Base-by-base conservation (phyloP, 2,329 filamentous ascomycete genomes). In the Colletotrichum spaethianum region DNA sequence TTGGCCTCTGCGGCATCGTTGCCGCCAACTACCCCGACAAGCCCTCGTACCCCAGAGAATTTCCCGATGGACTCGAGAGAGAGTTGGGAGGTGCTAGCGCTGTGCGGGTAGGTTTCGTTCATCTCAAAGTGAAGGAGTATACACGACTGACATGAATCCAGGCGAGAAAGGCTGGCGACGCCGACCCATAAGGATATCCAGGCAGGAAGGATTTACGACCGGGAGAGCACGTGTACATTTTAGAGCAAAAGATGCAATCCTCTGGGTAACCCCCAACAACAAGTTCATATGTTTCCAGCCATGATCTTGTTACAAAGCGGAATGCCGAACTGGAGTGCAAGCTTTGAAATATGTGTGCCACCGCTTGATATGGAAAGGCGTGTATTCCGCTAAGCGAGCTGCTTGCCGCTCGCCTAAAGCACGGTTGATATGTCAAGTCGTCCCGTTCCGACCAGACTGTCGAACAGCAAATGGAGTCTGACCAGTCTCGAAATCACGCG, bases 61-160 rank as follows among this genome's bases (percentile, higher is more conserved):
- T 92, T 78, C 90, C 92, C 78, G 91, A 87, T 74, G 94, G 94
- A 28, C 81, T 96, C 74, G 89, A 94, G 82, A 88, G 88, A 78
- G 94, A 96, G 80, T 84, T 96, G 72, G 94, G 94, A 73, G 94
- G 94, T 12, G 81, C 89, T 36, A 89, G 89, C 77, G 92, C 92
- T 69, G 73, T 91, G 64, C 86, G 89, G 83, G 93, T 94, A 85
- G 83, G 92, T 87, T 18, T 9, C 18, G 1, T 4, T 1, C n/a
- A 14, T 23, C 44, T 20, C 8, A 1, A 38, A 28, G 3, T 4
- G 68, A 50, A 38, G 16, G 57, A 6, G 31, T 9, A 23, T 11
- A 20, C 33, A 16, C 31, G 14, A 40, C 75, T 76, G 40, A 76
- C 66, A 55, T 18, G 1, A 61, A 5, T 8, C 7, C 28, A 85